Evolutionary conservation across 148 eudicot genomes (phyloP), one percentile per base, ranked within the genome.

Genomic region (Drosera capensis): DNA sequence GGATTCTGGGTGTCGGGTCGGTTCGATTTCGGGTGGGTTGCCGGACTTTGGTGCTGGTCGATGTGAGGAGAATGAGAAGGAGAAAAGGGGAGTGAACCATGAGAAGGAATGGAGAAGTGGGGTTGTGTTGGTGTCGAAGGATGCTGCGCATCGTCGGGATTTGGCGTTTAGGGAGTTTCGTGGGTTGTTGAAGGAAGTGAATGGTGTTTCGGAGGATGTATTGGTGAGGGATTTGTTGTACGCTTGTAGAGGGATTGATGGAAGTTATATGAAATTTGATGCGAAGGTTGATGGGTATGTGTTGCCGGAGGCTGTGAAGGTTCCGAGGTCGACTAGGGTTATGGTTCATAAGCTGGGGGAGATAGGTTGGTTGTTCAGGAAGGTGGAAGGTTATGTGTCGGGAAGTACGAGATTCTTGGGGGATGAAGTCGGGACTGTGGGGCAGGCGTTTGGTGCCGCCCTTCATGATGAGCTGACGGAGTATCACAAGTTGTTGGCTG

Each of bases 381-480:
- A 71, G 48, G 95, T 90, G 18, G 78, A 78, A 48, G 85, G 73
- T 23, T 78, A 90, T 54, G 66, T 84, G 43, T 41, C 78, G 0
- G 85, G 84, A 26, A 75, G 85, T 49, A 75, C 80, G 84, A n/a
- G n/a, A n/a, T n/a, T n/a, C n/a, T n/a, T n/a, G n/a, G n/a, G n/a
- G n/a, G n/a, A n/a, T n/a, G 92, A 88, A 55, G 83, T 88, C 20
- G 96, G 96, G 40, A 83, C 94, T 8, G 77, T 88, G 23, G 94
- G 94, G 43, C 96, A 88, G 59, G 94, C 94, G 1, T 83, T 88
- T 56, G 80, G 94, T 61, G 92, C 96, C 20, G 96, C 96, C 0
- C 50, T 88, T 62, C 92, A 88, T 46, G 96, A 83, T 55, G 94
- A 88, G 76, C 67, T 88, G 24, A 77, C 92, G 0, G 96, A 80